A percentile compares a stretch with the other conserved stretches of the same genome.
phyloP scores from a whole-genome alignment of 805 yeast genomes.

The Ascoidea tarda region DNA sequence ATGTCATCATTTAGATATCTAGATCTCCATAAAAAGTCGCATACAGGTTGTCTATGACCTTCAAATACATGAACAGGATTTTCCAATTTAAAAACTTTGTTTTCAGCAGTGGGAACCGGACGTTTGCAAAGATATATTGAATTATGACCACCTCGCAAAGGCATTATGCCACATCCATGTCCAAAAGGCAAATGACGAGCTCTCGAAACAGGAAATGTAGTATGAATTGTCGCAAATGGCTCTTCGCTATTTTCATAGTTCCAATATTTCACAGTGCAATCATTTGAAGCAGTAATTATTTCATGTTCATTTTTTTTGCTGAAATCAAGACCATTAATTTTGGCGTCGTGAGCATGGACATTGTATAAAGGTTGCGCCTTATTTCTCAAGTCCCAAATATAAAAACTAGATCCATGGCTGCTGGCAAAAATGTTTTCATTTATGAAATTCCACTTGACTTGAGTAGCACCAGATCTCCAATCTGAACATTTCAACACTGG shows the following conservation, averaged over 20 bases:
- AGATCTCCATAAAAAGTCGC: conserved; percentile 80
- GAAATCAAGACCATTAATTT: conserved; percentile 84
- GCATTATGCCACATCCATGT: conserved; percentile 76
- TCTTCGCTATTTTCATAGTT: conserved; percentile 28
- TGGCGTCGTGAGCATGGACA: conserved; percentile 66
- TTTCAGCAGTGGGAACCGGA: conserved; percentile 6
- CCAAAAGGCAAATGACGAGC: conserved; percentile 90
- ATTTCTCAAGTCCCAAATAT: conserved; percentile 80
- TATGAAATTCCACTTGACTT: conserved; percentile 81
- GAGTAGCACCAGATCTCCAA: conserved; percentile 91
- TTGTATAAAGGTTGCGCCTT: conserved; percentile 63
- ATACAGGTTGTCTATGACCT: conserved; percentile 77
- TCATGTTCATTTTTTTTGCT: conserved; percentile 42
- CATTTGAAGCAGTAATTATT: conserved; percentile 77
- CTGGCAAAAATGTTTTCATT: conserved; percentile 73
- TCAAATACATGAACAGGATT: conserved; percentile 47
- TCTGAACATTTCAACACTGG: conserved; percentile 80
- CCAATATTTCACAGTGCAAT: conserved; percentile 77
- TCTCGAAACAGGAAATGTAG: conserved; percentile 80
- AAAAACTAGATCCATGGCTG: conserved; percentile 68
- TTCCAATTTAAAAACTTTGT: conserved; percentile 12
- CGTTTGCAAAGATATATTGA: conserved; percentile 23
- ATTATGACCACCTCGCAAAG: conserved; percentile 71
- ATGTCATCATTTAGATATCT: conserved; percentile 31
- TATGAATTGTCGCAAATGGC: conserved; percentile 45